Conservation (phyloP, 306 rosid genomes). For the Cucurbita argyrosperma region DNA sequence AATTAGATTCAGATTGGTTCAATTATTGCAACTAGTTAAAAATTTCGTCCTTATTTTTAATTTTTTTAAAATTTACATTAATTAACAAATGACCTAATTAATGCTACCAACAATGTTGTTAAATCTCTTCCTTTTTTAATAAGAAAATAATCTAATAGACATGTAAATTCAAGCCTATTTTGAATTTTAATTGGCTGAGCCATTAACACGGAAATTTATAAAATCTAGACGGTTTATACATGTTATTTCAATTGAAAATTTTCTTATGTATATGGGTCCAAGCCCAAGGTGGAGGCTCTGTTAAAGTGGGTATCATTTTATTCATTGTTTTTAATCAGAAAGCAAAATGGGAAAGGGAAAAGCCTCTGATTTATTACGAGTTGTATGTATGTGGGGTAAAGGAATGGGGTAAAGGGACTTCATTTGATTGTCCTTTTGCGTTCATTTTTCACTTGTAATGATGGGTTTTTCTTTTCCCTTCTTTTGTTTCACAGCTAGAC, state of each 20-base stretch:
- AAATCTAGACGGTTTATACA: too few species aligned
- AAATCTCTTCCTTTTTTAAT: too few species aligned
- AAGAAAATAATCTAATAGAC: too few species aligned
- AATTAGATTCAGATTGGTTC: too few species aligned
- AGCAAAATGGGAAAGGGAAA: slow-evolving; percentile 26
- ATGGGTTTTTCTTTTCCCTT: slow-evolving; percentile 23
- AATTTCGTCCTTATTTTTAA: too few species aligned
- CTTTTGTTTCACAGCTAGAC: slow-evolving; percentile 23
- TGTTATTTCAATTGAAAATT: neutral
- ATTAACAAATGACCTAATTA: too few species aligned
- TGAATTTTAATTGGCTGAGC: too few species aligned
- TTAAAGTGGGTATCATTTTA: slow-evolving; percentile 57
- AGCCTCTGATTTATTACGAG: slow-evolving; percentile 39
- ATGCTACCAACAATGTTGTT: too few species aligned
- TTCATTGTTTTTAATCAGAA: slow-evolving; percentile 15
- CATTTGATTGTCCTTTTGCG: slow-evolving; percentile 54
- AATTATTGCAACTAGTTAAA: too few species aligned
- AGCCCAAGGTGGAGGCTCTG: slow-evolving; percentile 67
- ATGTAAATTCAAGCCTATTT: too few species aligned
- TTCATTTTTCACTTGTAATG: slow-evolving; percentile 57
- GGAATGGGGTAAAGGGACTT: slow-evolving; percentile 44
- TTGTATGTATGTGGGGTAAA: slow-evolving; percentile 57
- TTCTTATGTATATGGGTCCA: slow-evolving; percentile 33
- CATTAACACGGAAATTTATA: too few species aligned
- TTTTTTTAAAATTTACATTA: too few species aligned